Evolutionary conservation across 768 basidiomycete species (phyloP).

Genomic region (Coprinellus aureogranulatus): DNA sequence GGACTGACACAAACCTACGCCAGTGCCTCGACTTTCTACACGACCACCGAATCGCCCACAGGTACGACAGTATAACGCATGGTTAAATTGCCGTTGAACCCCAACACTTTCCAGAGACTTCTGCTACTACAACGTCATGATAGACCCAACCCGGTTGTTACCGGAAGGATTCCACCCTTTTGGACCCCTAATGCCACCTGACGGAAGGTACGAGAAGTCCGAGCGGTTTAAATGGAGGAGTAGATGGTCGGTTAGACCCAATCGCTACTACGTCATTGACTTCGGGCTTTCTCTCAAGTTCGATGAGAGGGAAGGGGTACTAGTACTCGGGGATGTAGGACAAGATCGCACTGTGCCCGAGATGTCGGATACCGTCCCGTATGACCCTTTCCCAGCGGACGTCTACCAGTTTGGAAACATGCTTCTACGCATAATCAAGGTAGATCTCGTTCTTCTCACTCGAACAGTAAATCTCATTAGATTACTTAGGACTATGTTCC

Average conservation of each 20-base stretch:
- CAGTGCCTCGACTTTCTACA: slow-evolving; percentile 23
- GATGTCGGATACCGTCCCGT: slow-evolving; percentile 17
- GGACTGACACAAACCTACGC: not conserved
- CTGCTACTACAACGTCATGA: slow-evolving; percentile 19
- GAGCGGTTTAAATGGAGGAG: slow-evolving; percentile 3
- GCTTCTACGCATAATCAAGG: not conserved
- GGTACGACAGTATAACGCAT: slow-evolving; percentile 3
- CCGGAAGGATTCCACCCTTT: slow-evolving; percentile 15
- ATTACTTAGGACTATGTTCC: not conserved
- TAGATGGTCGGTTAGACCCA: slow-evolving; percentile 20
- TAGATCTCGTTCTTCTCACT: not conserved
- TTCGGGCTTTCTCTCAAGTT: slow-evolving; percentile 19
- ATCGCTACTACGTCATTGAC: slow-evolving; percentile 28
- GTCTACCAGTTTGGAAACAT: slow-evolving; percentile 24
- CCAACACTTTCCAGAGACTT: slow-evolving; percentile 16
- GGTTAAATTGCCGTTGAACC: not conserved
- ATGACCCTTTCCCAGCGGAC: slow-evolving; percentile 30
- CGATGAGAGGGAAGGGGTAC: not conserved
- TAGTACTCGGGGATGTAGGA: slow-evolving; percentile 12
- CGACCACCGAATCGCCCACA: slow-evolving; percentile 15
- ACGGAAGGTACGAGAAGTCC: not conserved
- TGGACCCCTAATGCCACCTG: not conserved
- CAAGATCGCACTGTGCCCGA: slow-evolving; percentile 25
- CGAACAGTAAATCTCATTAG: not conserved
- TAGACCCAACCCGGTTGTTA: slow-evolving; percentile 17